A percentile compares a stretch with the other conserved stretches of the same genome.
These are phyloP conservation scores for Pleurotus pulmonarius DNA, from an alignment of 768 basidiomycete genomes.

Conservation along the genomic window DNA sequence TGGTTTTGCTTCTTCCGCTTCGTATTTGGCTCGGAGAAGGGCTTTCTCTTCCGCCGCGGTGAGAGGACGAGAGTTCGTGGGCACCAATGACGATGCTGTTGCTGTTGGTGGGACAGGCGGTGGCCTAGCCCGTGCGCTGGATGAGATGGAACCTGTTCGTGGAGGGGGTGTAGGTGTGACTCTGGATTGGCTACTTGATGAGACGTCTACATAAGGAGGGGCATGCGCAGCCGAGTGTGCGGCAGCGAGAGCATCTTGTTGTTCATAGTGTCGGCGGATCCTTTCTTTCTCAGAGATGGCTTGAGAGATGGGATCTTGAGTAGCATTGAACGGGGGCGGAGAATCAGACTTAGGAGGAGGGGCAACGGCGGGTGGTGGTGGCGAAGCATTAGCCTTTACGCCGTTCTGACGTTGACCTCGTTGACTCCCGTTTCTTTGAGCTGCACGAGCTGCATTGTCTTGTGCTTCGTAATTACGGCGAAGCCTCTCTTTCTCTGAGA, in stretches of 20 bases:
- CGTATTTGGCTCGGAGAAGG: constrained; percentile 58
- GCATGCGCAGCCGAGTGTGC: constrained; percentile 13
- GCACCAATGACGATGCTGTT: constrained; percentile 9
- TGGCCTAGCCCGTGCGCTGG: constrained; percentile 27
- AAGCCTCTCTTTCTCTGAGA: constrained; percentile 69
- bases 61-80: constrained; percentile 26
- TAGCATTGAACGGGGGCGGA: constrained; percentile 20
- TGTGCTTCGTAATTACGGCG: constrained; percentile 62
- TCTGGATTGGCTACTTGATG: constrained; percentile 13
- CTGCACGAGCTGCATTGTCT: constrained; percentile 49
- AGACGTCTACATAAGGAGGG: constrained; percentile 11
- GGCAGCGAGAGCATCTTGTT: constrained; percentile 42
- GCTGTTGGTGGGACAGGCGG: constrained; percentile 19
- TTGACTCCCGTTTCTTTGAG: constrained; percentile 17
- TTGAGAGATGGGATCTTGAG: constrained; percentile 22
- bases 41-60: constrained; percentile 84
- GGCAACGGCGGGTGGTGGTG: constrained; percentile 11
- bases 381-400: neutral
- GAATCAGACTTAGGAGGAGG: constrained; percentile 15
- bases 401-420: constrained; percentile 8
- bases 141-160: constrained; percentile 15
- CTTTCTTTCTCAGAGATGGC: constrained; percentile 53
- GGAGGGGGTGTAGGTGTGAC: constrained; percentile 21
- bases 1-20: constrained; percentile 41
- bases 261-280: constrained; percentile 51